Evolutionary conservation across 2,329 filamentous ascomycete species (phyloP).

Genomic region (Scedosporium minutisporum): DNA sequence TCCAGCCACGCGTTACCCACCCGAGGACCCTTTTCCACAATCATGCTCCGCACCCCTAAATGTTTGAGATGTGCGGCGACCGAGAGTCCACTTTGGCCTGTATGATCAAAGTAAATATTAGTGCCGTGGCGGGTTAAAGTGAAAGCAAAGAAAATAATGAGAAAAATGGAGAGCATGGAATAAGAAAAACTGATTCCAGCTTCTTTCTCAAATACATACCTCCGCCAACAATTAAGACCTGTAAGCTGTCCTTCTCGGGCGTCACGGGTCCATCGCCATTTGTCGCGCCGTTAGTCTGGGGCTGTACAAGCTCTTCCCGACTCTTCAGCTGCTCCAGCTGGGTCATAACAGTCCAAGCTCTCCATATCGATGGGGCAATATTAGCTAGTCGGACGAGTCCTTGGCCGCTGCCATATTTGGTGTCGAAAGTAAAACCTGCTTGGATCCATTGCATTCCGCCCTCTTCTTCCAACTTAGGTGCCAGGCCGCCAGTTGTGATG

Average conservation of each 20-base stretch:
- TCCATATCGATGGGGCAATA: slow-evolving; percentile 12
- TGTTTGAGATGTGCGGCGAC: slow-evolving; percentile 21
- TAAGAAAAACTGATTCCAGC: too few relatives aligned
- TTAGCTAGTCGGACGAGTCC: slow-evolving; percentile 14
- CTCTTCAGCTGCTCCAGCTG: slow-evolving; percentile 16
- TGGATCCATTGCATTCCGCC: slow-evolving; percentile 12
- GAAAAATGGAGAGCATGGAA: too few relatives aligned
- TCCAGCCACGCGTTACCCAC: slow-evolving; percentile 41
- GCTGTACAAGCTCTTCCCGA: slow-evolving; percentile 8
- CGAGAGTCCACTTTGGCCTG: slow-evolving; percentile 31
- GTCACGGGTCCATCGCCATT: slow-evolving; percentile 16
- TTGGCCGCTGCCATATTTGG: slow-evolving; percentile 12
- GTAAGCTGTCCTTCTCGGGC: slow-evolving; percentile 24
- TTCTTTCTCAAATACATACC: slow-evolving; percentile 13
- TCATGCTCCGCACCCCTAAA: slow-evolving; percentile 20
- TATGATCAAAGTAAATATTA: background rate
- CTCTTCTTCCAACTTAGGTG: slow-evolving; percentile 10
- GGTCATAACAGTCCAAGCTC: slow-evolving; percentile 16
- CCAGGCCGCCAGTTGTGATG: slow-evolving; percentile 8
- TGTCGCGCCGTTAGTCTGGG: slow-evolving; percentile 14
- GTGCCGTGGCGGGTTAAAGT: background rate
- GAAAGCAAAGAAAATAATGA: too few relatives aligned
- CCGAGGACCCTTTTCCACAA: slow-evolving; percentile 33
- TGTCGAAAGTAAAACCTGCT: slow-evolving; percentile 12
- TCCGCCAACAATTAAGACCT: slow-evolving; percentile 29